phyloP scores from a whole-genome alignment of 129 eudicot genomes.

The Centrapalus pauciflorus region DNA sequence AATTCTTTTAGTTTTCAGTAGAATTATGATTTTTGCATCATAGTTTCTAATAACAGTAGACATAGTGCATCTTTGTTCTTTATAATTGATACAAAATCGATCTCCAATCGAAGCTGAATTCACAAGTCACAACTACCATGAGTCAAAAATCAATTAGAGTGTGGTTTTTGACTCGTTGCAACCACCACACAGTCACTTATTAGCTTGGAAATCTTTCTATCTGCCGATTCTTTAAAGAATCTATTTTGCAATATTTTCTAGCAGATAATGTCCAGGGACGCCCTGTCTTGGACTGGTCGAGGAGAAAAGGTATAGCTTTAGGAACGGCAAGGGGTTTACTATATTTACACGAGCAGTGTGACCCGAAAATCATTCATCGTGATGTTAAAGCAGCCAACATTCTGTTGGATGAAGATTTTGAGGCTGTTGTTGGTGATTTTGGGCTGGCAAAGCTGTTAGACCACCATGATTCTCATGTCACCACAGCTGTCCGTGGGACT shows the following conservation, averaged over 20 bases:
- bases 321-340: slow-evolving; percentile 94
- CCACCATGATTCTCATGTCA: slow-evolving; percentile 88
- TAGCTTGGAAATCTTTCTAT: not conserved
- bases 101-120: slow-evolving; percentile 2
- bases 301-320: slow-evolving; percentile 78
- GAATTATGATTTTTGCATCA: not conserved
- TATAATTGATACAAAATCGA: not conserved
- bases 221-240: not conserved
- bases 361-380: slow-evolving; percentile 90
- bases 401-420: slow-evolving; percentile 90
- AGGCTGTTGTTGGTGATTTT: slow-evolving; percentile 96
- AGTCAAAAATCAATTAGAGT: not conserved
- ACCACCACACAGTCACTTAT: too few species aligned
- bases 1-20: not conserved
- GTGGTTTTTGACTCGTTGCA: too few species aligned
- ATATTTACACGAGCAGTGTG: slow-evolving; percentile 87
- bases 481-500: slow-evolving; percentile 95
- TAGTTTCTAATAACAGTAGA: not conserved
- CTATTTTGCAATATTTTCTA: not conserved
- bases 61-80: not conserved
- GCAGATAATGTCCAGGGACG: slow-evolving; percentile 74
- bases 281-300: slow-evolving; percentile 80
- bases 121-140: slow-evolving; percentile 6
- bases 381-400: slow-evolving; percentile 98
- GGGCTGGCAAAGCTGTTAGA: slow-evolving; percentile 92